Evolutionary conservation across 202 grass and related monocot species (phyloP).

Genomic region (Musa balbisiana): DNA sequence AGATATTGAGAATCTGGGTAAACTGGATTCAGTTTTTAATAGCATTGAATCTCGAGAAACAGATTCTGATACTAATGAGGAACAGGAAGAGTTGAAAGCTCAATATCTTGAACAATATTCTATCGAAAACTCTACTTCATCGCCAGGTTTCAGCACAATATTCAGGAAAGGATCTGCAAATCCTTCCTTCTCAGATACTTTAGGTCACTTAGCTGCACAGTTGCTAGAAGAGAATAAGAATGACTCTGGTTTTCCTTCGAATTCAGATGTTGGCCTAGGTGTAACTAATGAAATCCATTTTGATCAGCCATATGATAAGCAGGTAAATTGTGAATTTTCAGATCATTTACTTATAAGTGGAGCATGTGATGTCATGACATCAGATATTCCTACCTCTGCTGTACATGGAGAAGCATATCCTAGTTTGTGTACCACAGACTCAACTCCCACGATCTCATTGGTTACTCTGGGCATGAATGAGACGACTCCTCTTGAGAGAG

Average conservation of each 20-base stretch:
- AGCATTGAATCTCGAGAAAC: conserved; percentile 15
- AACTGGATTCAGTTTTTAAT: neutral
- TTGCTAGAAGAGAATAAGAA: conserved; percentile 3
- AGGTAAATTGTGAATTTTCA: no score
- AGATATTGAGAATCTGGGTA: conserved; percentile 36
- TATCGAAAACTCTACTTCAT: conserved; percentile 10
- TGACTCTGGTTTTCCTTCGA: neutral
- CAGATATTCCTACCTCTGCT: neutral
- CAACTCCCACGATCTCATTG: neutral
- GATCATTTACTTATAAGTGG: no score
- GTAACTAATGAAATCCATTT: neutral
- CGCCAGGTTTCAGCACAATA: conserved; percentile 6
- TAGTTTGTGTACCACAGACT: neutral
- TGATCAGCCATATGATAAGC: no score
- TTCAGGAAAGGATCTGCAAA: conserved; percentile 1
- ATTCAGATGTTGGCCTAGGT: neutral
- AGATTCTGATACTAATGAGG: conserved; percentile 26
- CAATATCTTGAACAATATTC: neutral
- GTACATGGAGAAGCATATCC: neutral
- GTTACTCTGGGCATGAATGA: conserved; percentile 20
- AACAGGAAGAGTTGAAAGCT: neutral
- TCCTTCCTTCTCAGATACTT: conserved; percentile 9
- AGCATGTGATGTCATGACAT: neutral
- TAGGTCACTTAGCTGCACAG: conserved; percentile 6
- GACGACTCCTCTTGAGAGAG: conserved; percentile 39